A percentile compares a stretch with the other conserved stretches of the same genome.
phyloP scores from a whole-genome alignment of 2,329 filamentous ascomycete genomes.

The Dothistroma septosporum region DNA sequence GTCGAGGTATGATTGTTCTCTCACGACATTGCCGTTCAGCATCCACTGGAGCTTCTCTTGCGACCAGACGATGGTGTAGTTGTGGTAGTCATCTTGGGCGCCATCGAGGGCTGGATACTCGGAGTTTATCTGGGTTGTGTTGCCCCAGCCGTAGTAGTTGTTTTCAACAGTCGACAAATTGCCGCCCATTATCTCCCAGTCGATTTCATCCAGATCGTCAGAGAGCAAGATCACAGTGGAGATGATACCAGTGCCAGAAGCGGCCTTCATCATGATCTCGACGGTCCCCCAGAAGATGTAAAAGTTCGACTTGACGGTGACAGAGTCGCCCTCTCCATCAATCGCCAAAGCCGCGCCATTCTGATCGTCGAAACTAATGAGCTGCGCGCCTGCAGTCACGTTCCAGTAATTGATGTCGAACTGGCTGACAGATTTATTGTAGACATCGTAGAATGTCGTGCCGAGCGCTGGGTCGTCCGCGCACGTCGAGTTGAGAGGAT shows the following conservation, averaged over 20 bases:
- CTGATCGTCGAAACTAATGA: constrained; percentile 50
- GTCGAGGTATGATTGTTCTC: constrained; percentile 52
- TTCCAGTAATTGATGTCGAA: constrained; percentile 36
- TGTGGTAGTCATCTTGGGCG: constrained; percentile 59
- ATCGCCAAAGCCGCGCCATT: constrained; percentile 67
- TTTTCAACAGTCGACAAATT: constrained; percentile 60
- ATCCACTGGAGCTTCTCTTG: constrained; percentile 62
- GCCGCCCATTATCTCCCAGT: constrained; percentile 76
- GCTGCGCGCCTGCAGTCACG: constrained; percentile 61
- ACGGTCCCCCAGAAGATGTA: constrained; percentile 83
- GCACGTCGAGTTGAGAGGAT: constrained; percentile 68
- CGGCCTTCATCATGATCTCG: constrained; percentile 73
- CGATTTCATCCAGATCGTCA: constrained; percentile 80
- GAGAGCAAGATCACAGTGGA: constrained; percentile 79
- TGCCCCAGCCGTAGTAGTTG: constrained; percentile 75
- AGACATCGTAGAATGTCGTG: constrained; percentile 57
- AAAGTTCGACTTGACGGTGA: constrained; percentile 73
- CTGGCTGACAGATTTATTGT: constrained; percentile 57
- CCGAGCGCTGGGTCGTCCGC: constrained; percentile 68
- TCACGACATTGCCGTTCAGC: constrained; percentile 63
- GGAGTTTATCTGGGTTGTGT: constrained; percentile 59
- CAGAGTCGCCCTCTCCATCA: constrained; percentile 64
- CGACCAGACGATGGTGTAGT: constrained; percentile 70
- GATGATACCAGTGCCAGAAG: constrained; percentile 70
- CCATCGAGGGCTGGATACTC: constrained; percentile 55